These are phyloP conservation scores for Phytopythium oedochilum DNA, from an alignment of 352 stramenopile species.

Conservation along the genomic window DNA sequence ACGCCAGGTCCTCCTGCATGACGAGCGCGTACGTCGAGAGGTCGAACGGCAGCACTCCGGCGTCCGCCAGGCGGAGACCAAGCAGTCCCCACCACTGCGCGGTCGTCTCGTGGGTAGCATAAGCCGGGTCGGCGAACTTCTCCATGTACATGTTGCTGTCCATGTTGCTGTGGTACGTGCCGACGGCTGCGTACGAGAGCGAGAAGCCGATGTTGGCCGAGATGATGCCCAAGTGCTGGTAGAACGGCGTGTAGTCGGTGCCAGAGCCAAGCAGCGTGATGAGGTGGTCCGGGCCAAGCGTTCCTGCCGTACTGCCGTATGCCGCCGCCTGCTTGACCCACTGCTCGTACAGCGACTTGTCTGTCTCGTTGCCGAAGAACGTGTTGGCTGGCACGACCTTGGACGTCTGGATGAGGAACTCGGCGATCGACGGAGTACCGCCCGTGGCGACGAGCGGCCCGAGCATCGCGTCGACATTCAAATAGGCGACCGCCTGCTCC, in stretches of 20 bases:
- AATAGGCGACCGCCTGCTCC: conserved; percentile 64
- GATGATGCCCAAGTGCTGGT: conserved; percentile 83
- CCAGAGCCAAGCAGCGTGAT: conserved; percentile 59
- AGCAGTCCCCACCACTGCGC: conserved; percentile 61
- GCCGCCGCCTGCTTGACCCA: conserved; percentile 20
- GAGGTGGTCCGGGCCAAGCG: conserved; percentile 40
- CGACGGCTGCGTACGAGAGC: conserved; percentile 29
- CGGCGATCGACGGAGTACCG: conserved; percentile 57
- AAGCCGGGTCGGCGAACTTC: conserved; percentile 53
- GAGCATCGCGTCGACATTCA: conserved; percentile 82
- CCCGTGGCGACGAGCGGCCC: conserved; percentile 46
- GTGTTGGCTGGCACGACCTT: conserved; percentile 46
- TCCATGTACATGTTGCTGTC: conserved; percentile 76
- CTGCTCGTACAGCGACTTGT: conserved; percentile 28
- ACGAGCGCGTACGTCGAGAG: conserved; percentile 61
- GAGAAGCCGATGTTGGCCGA: conserved; percentile 37
- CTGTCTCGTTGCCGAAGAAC: conserved; percentile 29
- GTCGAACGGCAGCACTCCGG: conserved; percentile 57
- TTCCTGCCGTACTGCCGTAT: conserved; percentile 14
- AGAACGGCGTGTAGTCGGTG: conserved; percentile 79
- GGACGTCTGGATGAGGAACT: conserved; percentile 48
- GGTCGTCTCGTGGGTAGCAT: conserved; percentile 41
- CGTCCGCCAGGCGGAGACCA: conserved; percentile 47
- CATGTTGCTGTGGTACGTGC: conserved; percentile 85
- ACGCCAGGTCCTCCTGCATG: conserved; percentile 41